Base-by-base conservation (phyloP, 495 filamentous ascomycete species). In the Durotheca rogersii region DNA sequence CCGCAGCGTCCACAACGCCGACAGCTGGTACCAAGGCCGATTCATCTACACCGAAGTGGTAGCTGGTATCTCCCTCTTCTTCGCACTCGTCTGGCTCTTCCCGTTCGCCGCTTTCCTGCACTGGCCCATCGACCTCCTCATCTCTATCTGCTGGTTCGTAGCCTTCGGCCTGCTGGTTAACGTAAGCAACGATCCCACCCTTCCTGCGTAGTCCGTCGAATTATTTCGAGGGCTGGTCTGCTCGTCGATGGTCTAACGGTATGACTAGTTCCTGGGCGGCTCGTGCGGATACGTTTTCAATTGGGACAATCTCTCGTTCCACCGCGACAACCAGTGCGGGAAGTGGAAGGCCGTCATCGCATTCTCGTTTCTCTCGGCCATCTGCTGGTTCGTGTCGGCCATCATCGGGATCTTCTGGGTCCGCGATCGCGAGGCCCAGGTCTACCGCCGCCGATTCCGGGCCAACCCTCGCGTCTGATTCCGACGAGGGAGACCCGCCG, bases 291-390 rank as follows among this genome's bases (percentile, higher is more conserved):
- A 71, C 41, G 86, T 95, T n/a, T 92, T 96, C 11, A 84, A 97
- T 66, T 95, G 93, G 50, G 83, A 86, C 53, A 88, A 93, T 55
- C 86, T 97, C 29, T 88, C 86, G 4, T 88, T 90, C 27, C 79
- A 91, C 60, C 82, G 81, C 43, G 79, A 77, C 23, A 89, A 73
- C 3, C 62, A 67, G 6, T 88, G 84, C 59, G 64, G 73, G 27
- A 72, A 79, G 44, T 86, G 80, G 82, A 87, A 84, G 67, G 79
- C 84, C 10, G 74, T 76, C 27, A 74, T 85, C 53, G 85, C 83
- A 0, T 87, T 88, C 66, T 69, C 72, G 50, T 88, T 87, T 64
- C 55, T 88, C 42, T 80, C 80, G n/a, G 83, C 82, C 25, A 75
- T 82, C 51, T 70, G 79, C 61, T 88, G 83, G 83, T 77, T 87